Conservation (phyloP, 805 yeast genomes). For the Metschnikowia drakensbergensis region DNA sequence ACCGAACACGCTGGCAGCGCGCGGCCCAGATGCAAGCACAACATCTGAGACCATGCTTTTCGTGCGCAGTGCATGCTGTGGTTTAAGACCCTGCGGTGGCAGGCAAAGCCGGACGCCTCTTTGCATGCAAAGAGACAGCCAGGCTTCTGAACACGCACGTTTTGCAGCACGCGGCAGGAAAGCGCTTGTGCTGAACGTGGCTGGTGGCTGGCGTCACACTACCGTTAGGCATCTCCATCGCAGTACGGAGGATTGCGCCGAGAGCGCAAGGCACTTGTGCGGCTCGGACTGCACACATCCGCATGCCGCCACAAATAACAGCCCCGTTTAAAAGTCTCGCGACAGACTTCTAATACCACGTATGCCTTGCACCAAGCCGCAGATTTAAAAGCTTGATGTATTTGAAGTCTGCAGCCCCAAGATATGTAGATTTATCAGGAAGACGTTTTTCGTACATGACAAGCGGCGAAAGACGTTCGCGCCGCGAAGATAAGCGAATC, state of each 20-base stretch:
- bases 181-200: no score
- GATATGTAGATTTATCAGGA: background rate
- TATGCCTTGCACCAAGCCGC: no score
- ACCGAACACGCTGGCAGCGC: slow-evolving; percentile 5
- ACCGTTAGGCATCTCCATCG: background rate
- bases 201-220: background rate
- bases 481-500: slow-evolving; percentile 6
- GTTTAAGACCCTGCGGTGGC: slow-evolving; percentile 1
- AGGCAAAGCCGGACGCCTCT: background rate
- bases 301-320: background rate
- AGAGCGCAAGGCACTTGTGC: background rate
- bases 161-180: no score
- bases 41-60: slow-evolving; percentile 4
- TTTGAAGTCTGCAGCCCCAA: background rate
- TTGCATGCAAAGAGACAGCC: background rate
- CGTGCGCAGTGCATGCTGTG: slow-evolving; percentile 6
- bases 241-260: background rate
- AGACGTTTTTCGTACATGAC: background rate
- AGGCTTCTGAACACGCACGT: no score
- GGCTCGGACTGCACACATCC: background rate
- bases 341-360: no score
- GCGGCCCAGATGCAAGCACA: slow-evolving; percentile 2
- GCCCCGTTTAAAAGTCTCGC: no score
- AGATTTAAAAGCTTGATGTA: no score
- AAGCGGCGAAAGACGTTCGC: slow-evolving; percentile 5